Conservation (phyloP, 140 eudicot genomes). For the Stevia rebaudiana region DNA sequence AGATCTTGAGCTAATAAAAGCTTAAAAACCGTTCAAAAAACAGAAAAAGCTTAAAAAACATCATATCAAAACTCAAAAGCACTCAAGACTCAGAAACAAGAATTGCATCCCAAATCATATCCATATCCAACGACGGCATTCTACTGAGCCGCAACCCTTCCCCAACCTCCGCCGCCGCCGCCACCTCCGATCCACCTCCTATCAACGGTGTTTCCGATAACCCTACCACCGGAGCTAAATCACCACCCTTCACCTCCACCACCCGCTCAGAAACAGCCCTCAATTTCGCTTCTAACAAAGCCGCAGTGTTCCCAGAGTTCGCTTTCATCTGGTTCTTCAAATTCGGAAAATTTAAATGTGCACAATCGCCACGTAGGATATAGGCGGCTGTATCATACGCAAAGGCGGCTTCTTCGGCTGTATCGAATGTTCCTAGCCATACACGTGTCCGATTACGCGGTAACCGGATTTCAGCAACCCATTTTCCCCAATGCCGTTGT, state of each 20-base stretch:
- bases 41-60: background rate
- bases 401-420: conserved; percentile 78
- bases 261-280: conserved; percentile 33
- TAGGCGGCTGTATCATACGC: conserved; percentile 92
- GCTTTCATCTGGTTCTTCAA: conserved; percentile 59
- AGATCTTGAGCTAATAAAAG: background rate
- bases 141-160: conserved; percentile 71
- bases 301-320: conserved; percentile 46
- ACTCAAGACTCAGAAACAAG: conserved; percentile 53
- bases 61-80: background rate
- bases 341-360: conserved; percentile 76
- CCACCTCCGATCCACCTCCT: conserved; percentile 21
- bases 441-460: conserved; percentile 78
- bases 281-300: conserved; percentile 77
- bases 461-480: conserved; percentile 88
- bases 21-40: too few relatives aligned
- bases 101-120: conserved; percentile 83
- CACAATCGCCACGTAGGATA: conserved; percentile 70
- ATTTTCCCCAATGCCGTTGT: conserved; percentile 96
- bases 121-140: conserved; percentile 94
- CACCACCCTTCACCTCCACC: conserved; percentile 1
- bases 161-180: conserved; percentile 23
- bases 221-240: background rate
- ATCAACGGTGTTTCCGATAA: background rate
- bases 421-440: conserved; percentile 86